Base-by-base conservation (phyloP, 2,329 filamentous ascomycete genomes). In the Fusarium tjaetaba region DNA sequence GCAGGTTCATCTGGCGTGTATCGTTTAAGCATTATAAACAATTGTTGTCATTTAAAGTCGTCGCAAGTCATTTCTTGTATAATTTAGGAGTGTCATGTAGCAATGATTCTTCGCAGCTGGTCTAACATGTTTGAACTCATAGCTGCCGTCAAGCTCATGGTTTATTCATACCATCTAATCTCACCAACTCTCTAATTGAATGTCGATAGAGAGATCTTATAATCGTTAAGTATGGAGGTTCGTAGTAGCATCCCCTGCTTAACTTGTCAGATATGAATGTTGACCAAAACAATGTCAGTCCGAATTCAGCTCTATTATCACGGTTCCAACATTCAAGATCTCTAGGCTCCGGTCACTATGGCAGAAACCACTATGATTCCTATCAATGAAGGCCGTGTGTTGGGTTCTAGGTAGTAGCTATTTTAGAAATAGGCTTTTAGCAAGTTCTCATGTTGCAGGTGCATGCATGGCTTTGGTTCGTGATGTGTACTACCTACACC, bases 1-100 rank as follows among this genome's bases (percentile, higher is more conserved):
- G 4, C 11, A 34, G 8, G 8, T 11, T 14, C 15, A 8, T 5
- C 11, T 51, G 2, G 7, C 2, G 0, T 20, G 2, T 2, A 24
- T 24, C 8, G 0, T 4, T 14, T 13, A 4, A 20, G 3, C 11
- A 14, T 14, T 5, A 10, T 24, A 4, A 32, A 8, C 7, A 20
- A 34, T 4, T 14, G 0, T 20, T 8, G n/a, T 2, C 11, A 34
- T 20, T 2, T 11, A 11, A 4, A 24, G 14, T 20, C 9, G 5
- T 4, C 8, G 24, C 1, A 24, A 5, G 24, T 4, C 10, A 4
- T 7, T 26, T 34, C 16, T 26, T 7, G 2, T 8, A 3, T 34
- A 3, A 15, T 15, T 8, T 8, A 15, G 6, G 9, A 36, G 11
- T 36, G 4, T 11, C 9, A 7, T 2, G 4, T 15, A 15, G 18